Conservation (phyloP, 2,329 filamentous ascomycete species). For the Penicillium sp. region DNA sequence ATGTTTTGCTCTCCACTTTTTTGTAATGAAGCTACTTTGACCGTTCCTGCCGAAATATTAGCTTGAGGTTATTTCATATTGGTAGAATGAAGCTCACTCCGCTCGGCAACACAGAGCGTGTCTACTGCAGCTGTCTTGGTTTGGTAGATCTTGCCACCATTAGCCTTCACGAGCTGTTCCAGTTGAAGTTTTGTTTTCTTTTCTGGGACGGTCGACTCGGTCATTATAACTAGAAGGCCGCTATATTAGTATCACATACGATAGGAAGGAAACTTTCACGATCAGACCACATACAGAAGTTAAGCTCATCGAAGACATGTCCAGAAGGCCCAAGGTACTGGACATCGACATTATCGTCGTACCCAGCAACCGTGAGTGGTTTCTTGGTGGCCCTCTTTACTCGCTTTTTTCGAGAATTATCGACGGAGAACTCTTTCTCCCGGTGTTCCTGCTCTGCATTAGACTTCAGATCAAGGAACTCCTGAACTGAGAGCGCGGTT, state of each 20-base stretch:
- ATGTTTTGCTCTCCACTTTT: constrained; percentile 70
- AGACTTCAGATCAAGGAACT: constrained; percentile 69
- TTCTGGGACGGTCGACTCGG: constrained; percentile 65
- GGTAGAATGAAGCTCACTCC: constrained; percentile 46
- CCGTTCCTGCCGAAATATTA: constrained; percentile 44
- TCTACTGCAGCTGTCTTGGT: constrained; percentile 60
- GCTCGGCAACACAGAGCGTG: constrained; percentile 75
- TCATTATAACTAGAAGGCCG: constrained; percentile 59
- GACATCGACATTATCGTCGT: constrained; percentile 51
- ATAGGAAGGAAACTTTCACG: not conserved
- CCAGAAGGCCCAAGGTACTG: constrained; percentile 59
- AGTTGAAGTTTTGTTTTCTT: constrained; percentile 77
- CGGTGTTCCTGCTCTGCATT: constrained; percentile 67
- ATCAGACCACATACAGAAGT: constrained; percentile 58
- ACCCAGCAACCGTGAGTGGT: constrained; percentile 70
- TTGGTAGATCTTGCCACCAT: constrained; percentile 78
- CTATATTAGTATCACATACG: constrained; percentile 6
- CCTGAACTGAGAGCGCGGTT: constrained; percentile 70
- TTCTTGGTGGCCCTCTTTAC: constrained; percentile 60
- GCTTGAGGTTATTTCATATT: not conserved
- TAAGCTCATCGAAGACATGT: constrained; percentile 69
- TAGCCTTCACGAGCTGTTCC: constrained; percentile 74
- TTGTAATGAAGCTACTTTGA: constrained; percentile 80
- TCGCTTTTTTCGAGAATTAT: constrained; percentile 63
- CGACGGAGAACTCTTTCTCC: constrained; percentile 72